Evolutionary conservation across 2,329 filamentous ascomycete species (phyloP), one percentile per base, ranked within the genome.

Genomic region (Myriosclerotinia duriaeana): DNA sequence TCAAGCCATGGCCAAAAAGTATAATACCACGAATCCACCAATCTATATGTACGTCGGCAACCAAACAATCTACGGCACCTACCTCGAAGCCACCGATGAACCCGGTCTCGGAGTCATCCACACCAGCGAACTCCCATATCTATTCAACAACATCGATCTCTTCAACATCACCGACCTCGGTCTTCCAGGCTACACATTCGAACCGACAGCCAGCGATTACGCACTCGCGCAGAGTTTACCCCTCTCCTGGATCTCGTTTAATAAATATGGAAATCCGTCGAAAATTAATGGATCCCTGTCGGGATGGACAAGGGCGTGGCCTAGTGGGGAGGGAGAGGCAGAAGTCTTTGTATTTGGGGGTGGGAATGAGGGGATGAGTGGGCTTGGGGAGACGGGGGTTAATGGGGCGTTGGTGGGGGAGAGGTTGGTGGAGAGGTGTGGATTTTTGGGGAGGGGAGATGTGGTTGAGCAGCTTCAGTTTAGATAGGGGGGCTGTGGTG

Each of bases 41-140:
- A 80, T 83, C 5, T 85, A 81, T 71, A 74, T 84, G 1, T 85
- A 82, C 72, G 75, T 80, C 67, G 82, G 81, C 76, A 86, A 86
- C 72, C 82, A 85, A 70, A 85, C 83, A 0, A 77, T 85, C n/a
- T 74, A 84, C 2, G 80, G 78, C 3, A 76, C 79, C 0, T 77
- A 81, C 40, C 72, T 84, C n/a, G 73, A 74, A 12, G 62, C 75
- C 3, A 70, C 70, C 30, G 77, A 77, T 12, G 69, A 75, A 3
- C 74, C 77, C 1, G 80, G 80, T 0, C 71, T 81, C 6, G 83
- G 83, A 38, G 76, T 80, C 0, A 77, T 83, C 6, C 84, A 86
- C 71, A 83, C 81, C 0, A 81, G 82, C 0, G 84, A 85, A 62
- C 80, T 85, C 36, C 79, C 81, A 6, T 86, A 85, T 73, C 75